Percentiles rank a stretch among this genome's conserved stretches.
Evolutionary conservation across 225 moss, liverwort and hornwort genomes (phyloP).

Genomic region (Marchantia polymorpha): DNA sequence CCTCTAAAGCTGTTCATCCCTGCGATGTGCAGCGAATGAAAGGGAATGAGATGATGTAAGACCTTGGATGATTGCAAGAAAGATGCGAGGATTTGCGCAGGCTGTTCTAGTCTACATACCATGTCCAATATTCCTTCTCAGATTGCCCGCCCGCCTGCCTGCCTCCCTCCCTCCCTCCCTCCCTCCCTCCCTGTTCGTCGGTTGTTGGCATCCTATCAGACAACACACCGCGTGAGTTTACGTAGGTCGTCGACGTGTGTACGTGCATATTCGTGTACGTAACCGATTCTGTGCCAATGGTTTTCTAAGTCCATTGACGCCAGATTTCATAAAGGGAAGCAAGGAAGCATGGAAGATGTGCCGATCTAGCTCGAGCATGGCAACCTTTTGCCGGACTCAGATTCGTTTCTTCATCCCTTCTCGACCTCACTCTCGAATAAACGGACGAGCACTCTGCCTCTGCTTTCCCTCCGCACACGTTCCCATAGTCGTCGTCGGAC

Average conservation of each 20-base stretch:
- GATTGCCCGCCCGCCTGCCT: neutral
- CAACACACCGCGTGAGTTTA: neutral
- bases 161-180: no score
- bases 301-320: neutral
- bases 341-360: neutral
- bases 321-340: neutral
- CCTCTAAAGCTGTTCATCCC: neutral
- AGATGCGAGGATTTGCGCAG: neutral
- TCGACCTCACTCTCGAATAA: neutral
- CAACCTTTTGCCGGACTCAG: neutral
- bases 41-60: neutral
- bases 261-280: neutral
- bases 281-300: neutral
- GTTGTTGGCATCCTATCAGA: neutral
- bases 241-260: neutral
- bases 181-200: no score
- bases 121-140: neutral
- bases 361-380: no score
- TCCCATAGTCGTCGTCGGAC: neutral
- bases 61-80: neutral
- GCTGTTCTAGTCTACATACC: neutral
- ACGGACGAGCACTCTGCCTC: neutral
- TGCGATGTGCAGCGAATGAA: no score
- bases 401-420: neutral
- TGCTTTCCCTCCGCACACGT: neutral